Evolutionary conservation across 2,329 filamentous ascomycete species (phyloP).

Genomic region (Setomelanomma holmii): DNA sequence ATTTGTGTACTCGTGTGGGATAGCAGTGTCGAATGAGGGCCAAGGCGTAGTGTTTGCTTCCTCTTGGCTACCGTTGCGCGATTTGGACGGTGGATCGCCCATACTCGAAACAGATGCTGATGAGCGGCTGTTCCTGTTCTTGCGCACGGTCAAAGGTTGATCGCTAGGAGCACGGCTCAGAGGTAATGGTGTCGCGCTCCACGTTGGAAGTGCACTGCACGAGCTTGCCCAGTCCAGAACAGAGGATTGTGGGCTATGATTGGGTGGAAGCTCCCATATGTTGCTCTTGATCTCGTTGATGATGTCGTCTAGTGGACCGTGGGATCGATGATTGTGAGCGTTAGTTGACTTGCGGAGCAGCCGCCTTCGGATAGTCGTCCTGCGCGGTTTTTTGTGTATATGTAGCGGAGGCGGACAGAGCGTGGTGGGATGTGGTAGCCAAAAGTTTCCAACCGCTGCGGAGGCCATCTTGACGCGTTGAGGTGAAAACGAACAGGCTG

Average conservation of each 20-base stretch:
- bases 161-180: slow-evolving; percentile 38
- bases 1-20: neutral
- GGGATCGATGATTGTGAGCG: slow-evolving; percentile 10
- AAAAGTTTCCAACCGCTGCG: slow-evolving; percentile 9
- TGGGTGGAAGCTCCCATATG: slow-evolving; percentile 31
- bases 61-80: slow-evolving; percentile 21
- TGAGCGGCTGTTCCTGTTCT: slow-evolving; percentile 40
- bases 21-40: too few relatives aligned
- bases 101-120: slow-evolving; percentile 36
- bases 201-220: slow-evolving; percentile 27
- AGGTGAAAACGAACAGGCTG: slow-evolving; percentile 11
- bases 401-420: slow-evolving; percentile 39
- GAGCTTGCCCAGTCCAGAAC: slow-evolving; percentile 21
- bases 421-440: slow-evolving; percentile 17
- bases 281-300: slow-evolving; percentile 42
- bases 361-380: slow-evolving; percentile 33
- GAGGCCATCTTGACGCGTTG: slow-evolving; percentile 20
- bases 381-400: slow-evolving; percentile 38
- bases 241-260: slow-evolving; percentile 15
- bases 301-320: slow-evolving; percentile 44
- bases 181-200: slow-evolving; percentile 35
- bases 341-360: slow-evolving; percentile 31
- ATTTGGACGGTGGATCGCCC: slow-evolving; percentile 17
- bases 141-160: slow-evolving; percentile 42
- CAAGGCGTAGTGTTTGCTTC: slow-evolving; percentile 4